Percentiles rank a stretch among this genome's conserved stretches.
Conservation (phyloP, 352 stramenopile species). For the Phytophthora idaei region DNA sequence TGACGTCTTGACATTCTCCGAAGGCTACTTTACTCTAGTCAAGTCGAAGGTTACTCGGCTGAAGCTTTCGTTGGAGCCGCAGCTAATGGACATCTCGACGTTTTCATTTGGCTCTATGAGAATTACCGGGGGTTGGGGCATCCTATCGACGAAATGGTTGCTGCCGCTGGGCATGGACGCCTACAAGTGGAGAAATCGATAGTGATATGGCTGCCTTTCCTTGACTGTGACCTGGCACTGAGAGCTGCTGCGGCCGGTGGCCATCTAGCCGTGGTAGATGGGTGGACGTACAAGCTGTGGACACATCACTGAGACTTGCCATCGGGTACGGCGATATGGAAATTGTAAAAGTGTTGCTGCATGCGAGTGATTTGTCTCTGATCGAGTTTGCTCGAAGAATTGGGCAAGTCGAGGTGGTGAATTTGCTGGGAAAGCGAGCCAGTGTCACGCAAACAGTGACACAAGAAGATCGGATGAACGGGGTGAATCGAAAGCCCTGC, state of each 20-base stretch:
- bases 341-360: neutral
- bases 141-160: neutral
- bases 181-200: conserved; percentile 6
- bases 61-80: neutral
- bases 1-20: neutral
- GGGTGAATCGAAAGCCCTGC: neutral
- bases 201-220: neutral
- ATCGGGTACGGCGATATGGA: neutral
- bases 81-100: neutral
- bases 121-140: neutral
- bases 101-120: neutral
- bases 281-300: neutral
- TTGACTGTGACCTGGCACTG: neutral
- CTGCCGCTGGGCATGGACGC: neutral
- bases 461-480: neutral
- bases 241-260: neutral
- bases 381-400: neutral
- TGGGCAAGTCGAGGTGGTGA: neutral
- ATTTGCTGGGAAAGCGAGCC: neutral
- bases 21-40: neutral
- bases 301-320: neutral
- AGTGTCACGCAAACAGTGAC: neutral
- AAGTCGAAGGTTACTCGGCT: neutral
- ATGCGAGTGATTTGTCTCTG: neutral
- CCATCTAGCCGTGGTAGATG: neutral